Base-by-base conservation (phyloP, 345 rosid genomes). In the Citrus hindsii region DNA sequence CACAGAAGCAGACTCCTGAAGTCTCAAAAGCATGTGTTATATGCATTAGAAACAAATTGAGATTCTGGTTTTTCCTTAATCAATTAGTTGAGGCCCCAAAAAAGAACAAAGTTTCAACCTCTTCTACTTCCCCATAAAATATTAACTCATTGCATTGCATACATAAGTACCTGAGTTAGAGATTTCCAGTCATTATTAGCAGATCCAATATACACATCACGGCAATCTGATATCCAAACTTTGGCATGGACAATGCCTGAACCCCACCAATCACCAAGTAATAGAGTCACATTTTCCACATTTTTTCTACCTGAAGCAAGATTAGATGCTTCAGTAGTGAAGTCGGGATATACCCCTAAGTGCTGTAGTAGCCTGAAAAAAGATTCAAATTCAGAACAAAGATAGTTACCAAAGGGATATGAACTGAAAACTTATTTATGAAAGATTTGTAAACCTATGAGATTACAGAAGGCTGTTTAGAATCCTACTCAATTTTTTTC, bases 171-270 rank as follows among this genome's bases (percentile, higher is more conserved):
- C 97, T 90, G 98, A 79, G 94, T 91, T 69, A 92, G 92, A 84
- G 98, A 91, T 81, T 94, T 94, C 98, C 97, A 92, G 71, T 92
- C 98, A 84, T 91, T 92, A 82, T 94, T 92, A 2, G 98, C 98
- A 72, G 97, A 93, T 48, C 97, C 95, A 69, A 94, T 94, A 77
- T 94, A 94, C 9, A 90, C 91, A 75, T 94, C 90, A 12, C 84
- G 84, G 42, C 51, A 59, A 87, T 94, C 93, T 0, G 95, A 90
- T 74, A 93, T 91, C 98, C 97, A 94, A 80, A 93, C 95, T 84
- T 94, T 94, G 7, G 97, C 88, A 85, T 94, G 98, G 74, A 93
- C 91, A 14, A 94, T 81, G 28, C 97, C 98, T 13, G 97, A 92
- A 0, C 98, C 95, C 92, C 93, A 94, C 94, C 95, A 91, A 74